A percentile compares a stretch with the other conserved stretches of the same genome.
Conservation (phyloP, 208 protist genomes). For the Trypanosoma lewisi region DNA sequence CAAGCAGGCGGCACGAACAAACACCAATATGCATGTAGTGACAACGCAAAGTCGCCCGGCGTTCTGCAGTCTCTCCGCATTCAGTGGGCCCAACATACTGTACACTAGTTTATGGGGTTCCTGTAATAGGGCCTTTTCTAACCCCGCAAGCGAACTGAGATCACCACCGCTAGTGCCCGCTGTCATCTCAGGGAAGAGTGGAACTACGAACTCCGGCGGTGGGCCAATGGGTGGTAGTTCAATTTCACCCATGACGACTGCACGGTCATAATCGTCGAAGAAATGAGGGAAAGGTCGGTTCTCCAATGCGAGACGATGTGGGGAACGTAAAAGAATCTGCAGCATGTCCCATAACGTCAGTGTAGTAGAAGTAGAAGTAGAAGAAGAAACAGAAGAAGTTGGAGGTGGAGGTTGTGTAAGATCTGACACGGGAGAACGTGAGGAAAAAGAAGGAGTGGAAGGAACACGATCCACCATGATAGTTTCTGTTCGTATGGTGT, state of each 20-base stretch:
- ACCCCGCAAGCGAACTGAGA: constrained; percentile 32
- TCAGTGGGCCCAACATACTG: constrained; percentile 48
- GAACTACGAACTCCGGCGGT: constrained; percentile 31
- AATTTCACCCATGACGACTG: constrained; percentile 34
- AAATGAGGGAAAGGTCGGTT: constrained; percentile 51
- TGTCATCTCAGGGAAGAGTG: constrained; percentile 26
- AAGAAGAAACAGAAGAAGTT: background rate
- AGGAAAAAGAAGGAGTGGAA: background rate
- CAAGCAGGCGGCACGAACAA: constrained; percentile 53
- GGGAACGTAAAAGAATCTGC: constrained; percentile 28
- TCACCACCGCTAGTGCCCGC: constrained; percentile 10
- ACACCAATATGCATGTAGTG: constrained; percentile 68
- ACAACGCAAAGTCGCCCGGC: constrained; percentile 65
- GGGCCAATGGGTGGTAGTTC: constrained; percentile 42
- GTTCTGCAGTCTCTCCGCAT: constrained; percentile 65
- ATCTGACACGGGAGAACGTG: background rate
- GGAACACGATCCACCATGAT: too few species aligned
- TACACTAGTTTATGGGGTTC: constrained; percentile 77
- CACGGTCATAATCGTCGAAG: constrained; percentile 34
- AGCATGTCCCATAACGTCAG: constrained; percentile 45
- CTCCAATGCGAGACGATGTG: constrained; percentile 51
- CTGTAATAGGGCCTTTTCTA: constrained; percentile 41
- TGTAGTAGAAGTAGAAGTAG: background rate
- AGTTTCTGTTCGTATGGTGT: background rate
- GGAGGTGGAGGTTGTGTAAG: too few species aligned